Conservation (phyloP, 2,329 filamentous ascomycete genomes). For the Leptoxyphium fumago region DNA sequence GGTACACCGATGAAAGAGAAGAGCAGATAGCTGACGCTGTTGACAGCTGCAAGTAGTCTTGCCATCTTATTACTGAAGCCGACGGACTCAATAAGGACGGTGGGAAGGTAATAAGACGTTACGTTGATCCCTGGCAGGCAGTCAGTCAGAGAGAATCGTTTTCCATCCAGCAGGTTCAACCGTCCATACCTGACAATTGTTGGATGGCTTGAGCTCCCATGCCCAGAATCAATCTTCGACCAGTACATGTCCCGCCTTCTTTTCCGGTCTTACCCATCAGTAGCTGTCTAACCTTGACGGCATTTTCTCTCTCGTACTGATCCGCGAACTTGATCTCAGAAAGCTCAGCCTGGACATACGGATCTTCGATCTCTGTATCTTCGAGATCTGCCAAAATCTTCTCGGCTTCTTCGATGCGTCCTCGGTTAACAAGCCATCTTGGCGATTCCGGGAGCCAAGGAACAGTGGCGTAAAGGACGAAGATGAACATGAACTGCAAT, state of each 20-base stretch:
- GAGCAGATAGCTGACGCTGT: constrained; percentile 34
- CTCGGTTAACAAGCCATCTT: constrained; percentile 33
- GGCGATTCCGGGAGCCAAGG: constrained; percentile 35
- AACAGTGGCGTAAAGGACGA: constrained; percentile 30
- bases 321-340: constrained; percentile 33
- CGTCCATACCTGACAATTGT: background rate
- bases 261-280: constrained; percentile 31
- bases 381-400: constrained; percentile 37
- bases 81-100: constrained; percentile 44
- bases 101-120: constrained; percentile 38
- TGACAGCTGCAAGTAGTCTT: constrained; percentile 42
- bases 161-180: no score
- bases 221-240: constrained; percentile 37
- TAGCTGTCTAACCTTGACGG: constrained; percentile 36
- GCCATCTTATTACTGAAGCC: constrained; percentile 38
- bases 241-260: constrained; percentile 32
- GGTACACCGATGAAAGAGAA: constrained; percentile 33
- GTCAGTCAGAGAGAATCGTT: no score
- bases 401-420: constrained; percentile 30
- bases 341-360: constrained; percentile 29
- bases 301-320: constrained; percentile 33
- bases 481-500: constrained; percentile 36
- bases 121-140: constrained; percentile 23
- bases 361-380: constrained; percentile 27
- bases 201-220: constrained; percentile 32